phyloP scores from a whole-genome alignment of 1,139 yeast species.

The Zhuliangozyma parablackwelliae region DNA sequence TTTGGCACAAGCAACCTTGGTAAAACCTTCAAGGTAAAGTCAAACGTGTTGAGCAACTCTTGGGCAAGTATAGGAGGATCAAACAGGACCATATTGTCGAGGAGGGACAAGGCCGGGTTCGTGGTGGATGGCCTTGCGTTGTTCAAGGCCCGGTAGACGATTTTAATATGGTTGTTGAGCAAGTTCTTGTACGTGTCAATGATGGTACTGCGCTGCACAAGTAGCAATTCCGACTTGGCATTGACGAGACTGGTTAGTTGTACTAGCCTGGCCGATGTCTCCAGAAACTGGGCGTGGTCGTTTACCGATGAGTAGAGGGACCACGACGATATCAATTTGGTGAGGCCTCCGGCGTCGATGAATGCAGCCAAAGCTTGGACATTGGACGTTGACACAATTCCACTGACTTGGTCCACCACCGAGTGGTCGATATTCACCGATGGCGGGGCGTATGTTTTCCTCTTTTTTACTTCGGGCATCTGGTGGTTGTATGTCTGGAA shows the following conservation, averaged over 20 bases:
- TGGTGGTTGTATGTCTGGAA: too few relatives aligned
- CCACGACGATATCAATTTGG: slow-evolving; percentile 40
- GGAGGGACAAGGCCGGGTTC: slow-evolving; percentile 54
- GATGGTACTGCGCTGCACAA: slow-evolving; percentile 6
- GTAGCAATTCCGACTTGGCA: slow-evolving; percentile 2
- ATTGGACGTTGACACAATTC: slow-evolving; percentile 8
- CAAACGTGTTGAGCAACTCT: slow-evolving; percentile 62
- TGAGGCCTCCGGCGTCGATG: slow-evolving; percentile 12
- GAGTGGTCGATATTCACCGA: slow-evolving; percentile 12
- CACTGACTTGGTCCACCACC: slow-evolving; percentile 10
- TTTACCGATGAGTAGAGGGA: slow-evolving; percentile 61
- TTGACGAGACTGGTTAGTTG: slow-evolving; percentile 20
- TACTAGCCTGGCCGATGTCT: slow-evolving; percentile 31
- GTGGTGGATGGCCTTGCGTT: slow-evolving; percentile 57
- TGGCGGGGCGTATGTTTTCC: slow-evolving; percentile 6
- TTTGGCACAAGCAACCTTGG: slow-evolving; percentile 60
- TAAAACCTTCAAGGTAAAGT: slow-evolving; percentile 56
- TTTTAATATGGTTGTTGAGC: slow-evolving; percentile 53
- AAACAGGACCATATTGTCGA: slow-evolving; percentile 50
- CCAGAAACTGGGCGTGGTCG: slow-evolving; percentile 49
- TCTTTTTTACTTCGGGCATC: slow-evolving; percentile 8
- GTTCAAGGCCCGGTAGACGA: slow-evolving; percentile 65
- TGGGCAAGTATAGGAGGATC: slow-evolving; percentile 49
- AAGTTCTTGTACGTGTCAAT: slow-evolving; percentile 44
- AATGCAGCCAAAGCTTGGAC: slow-evolving; percentile 10